Evolutionary conservation across 2,329 filamentous ascomycete species (phyloP).

Genomic region (Fusarium falciforme): DNA sequence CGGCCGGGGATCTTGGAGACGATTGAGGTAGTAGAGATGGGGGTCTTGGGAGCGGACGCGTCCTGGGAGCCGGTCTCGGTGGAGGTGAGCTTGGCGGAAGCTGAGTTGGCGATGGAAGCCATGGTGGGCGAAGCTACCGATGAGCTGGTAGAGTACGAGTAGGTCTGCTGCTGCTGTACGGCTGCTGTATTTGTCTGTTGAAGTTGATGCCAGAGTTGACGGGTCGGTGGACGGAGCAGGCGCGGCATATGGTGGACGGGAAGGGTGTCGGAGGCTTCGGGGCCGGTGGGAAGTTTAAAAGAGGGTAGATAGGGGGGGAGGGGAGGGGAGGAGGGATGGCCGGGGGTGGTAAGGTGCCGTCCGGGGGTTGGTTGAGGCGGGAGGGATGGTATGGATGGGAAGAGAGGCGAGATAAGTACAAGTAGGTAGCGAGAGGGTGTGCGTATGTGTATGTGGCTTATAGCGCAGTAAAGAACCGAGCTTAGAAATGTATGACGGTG

Average conservation of each 20-base stretch:
- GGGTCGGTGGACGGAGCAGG: slow-evolving; percentile 28
- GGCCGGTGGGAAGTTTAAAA: slow-evolving; percentile 6
- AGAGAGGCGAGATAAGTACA: background rate
- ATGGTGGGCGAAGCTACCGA: slow-evolving; percentile 32
- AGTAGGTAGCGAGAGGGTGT: background rate
- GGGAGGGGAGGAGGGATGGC: slow-evolving; percentile 2
- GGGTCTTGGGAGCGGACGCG: slow-evolving; percentile 11
- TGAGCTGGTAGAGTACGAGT: slow-evolving; percentile 23
- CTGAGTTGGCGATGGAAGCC: slow-evolving; percentile 27
- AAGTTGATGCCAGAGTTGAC: slow-evolving; percentile 35
- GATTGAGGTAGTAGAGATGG: slow-evolving; percentile 35
- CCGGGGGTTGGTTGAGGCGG: background rate
- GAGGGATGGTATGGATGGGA: background rate
- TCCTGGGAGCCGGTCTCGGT: slow-evolving; percentile 31
- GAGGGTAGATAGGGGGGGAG: slow-evolving; percentile 15
- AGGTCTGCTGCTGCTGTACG: slow-evolving; percentile 6
- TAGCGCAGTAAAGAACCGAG: background rate
- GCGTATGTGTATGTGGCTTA: slow-evolving; percentile 5
- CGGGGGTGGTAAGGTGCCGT: slow-evolving; percentile 5
- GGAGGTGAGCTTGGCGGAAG: slow-evolving; percentile 24
- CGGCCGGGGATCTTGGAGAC: slow-evolving; percentile 52
- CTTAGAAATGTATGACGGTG: background rate
- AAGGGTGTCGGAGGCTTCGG: slow-evolving; percentile 19
- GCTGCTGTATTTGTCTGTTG: slow-evolving; percentile 3
- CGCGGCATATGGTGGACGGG: slow-evolving; percentile 39